Evolutionary conservation across 129 eudicot genomes (phyloP), one percentile per base, ranked within the genome.

Genomic region (Mikania micrantha): DNA sequence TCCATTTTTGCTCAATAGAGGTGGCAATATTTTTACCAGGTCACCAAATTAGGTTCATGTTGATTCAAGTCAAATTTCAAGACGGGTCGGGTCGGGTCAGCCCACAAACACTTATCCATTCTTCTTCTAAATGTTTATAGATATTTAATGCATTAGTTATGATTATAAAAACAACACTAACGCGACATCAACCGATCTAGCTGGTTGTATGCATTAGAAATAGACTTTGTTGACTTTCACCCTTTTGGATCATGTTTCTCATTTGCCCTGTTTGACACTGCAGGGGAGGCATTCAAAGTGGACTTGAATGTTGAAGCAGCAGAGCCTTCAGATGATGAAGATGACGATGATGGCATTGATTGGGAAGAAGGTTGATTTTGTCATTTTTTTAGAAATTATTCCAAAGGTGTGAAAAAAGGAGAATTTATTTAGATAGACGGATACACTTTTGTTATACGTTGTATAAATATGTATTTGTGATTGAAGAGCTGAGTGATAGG

Each of bases 331-430:
- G 80, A 74, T 59, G 81, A 61, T 6, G 68, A 74, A 32, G 72
- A 64, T 66, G 79, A 74, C 1, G 64, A 59, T 44, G 73, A 74
- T 58, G 73, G 73, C 58, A 74, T 74, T 4, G 67, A 66, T 67
- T 74, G 79, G 79, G 73, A 74, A 66, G 73, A 74, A n/a, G 73
- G 78, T 11, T 74, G 35, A 74, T 39, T 35, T 32, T 56, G 35
- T 27, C 11, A 20, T 24, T 5, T 25, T 10, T 27, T 27, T 15
- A 27, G 59, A 22, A 56, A 9, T 27, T 20, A 4, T 13, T 56
- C 13, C 3, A 56, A 56, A 13, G 24, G 4, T 17, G 54, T 47
- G 7, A 47, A 17, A 17, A 2, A 47, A 7, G 17, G 50, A 13
- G 19, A 44, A 5, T 4, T 44, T 15, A n/a, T n/a, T 15, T n/a